Conservation (phyloP, 371 early-diverging fungal species). For the Smittium culicis region DNA sequence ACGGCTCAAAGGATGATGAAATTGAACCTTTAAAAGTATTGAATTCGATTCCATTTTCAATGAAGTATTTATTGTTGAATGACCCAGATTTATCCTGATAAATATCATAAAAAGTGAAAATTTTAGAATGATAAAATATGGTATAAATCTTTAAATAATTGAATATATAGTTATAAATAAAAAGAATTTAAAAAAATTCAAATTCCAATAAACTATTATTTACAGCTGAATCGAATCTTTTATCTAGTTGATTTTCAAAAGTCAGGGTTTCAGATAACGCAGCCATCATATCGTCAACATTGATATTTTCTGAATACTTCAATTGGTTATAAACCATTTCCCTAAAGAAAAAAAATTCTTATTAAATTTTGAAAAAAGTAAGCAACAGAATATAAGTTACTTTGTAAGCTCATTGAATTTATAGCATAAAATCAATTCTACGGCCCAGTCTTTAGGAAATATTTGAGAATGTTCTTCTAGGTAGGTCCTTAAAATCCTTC, state of each 20-base stretch:
- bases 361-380: neutral
- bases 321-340: slow-evolving; percentile 38
- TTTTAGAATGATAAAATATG: neutral
- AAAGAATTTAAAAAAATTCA: neutral
- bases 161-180: neutral
- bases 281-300: slow-evolving; percentile 53
- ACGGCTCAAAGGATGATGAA: slow-evolving; percentile 76
- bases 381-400: neutral
- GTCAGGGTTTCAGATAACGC: slow-evolving; percentile 71
- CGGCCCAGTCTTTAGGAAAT: slow-evolving; percentile 70
- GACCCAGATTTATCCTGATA: neutral
- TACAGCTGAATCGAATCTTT: slow-evolving; percentile 39
- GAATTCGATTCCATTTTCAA: slow-evolving; percentile 17
- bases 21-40: slow-evolving; percentile 50
- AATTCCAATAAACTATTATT: slow-evolving; percentile 6
- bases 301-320: slow-evolving; percentile 34
- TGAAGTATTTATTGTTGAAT: slow-evolving; percentile 12
- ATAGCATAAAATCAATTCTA: slow-evolving; percentile 52
- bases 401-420: slow-evolving; percentile 68
- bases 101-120: too few species aligned
- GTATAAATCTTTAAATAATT: neutral
- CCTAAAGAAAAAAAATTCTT: slow-evolving; percentile 16
- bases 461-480: slow-evolving; percentile 70
- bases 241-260: slow-evolving; percentile 71
- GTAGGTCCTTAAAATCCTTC: slow-evolving; percentile 63